These are phyloP conservation scores for Chenopodium quinoa DNA, from an alignment of 148 eudicot genomes.

Conservation along the genomic window DNA sequence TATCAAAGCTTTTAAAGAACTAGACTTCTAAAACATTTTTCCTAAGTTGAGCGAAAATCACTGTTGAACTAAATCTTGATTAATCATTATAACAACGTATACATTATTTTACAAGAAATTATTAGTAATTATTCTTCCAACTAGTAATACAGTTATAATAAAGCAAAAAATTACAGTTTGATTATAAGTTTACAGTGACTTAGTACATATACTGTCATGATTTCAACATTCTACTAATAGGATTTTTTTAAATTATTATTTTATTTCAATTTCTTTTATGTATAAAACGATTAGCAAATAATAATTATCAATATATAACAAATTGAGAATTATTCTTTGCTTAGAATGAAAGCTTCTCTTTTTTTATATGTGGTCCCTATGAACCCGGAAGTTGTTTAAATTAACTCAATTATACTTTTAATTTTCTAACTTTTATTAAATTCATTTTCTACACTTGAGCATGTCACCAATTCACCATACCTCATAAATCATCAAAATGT, in stretches of 20 bases:
- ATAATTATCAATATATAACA: neutral
- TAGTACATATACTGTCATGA: neutral
- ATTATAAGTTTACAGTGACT: neutral
- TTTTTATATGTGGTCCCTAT: constrained; percentile 19
- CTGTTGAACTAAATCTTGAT: no score
- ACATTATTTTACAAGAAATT: no score
- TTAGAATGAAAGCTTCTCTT: constrained; percentile 19
- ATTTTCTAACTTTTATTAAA: neutral
- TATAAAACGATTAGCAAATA: neutral
- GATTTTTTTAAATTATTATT: no score
- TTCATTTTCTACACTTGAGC: constrained; percentile 1
- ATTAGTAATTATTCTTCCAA: no score
- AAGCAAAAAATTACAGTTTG: no score
- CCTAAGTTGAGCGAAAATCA: no score
- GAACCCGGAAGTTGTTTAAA: neutral
- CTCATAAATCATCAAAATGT: neutral
- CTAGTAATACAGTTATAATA: no score
- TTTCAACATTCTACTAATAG: neutral
- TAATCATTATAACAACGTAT: no score
- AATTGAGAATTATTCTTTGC: constrained; percentile 26
- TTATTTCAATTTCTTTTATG: neutral
- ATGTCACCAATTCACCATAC: neutral
- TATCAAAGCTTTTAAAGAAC: no score
- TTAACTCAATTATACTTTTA: no score
- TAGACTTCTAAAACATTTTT: no score